Evolutionary conservation across 192 early-diverging fungal genomes (phyloP), one percentile per base, ranked within the genome.

Genomic region (Entophlyctis helioformis): DNA sequence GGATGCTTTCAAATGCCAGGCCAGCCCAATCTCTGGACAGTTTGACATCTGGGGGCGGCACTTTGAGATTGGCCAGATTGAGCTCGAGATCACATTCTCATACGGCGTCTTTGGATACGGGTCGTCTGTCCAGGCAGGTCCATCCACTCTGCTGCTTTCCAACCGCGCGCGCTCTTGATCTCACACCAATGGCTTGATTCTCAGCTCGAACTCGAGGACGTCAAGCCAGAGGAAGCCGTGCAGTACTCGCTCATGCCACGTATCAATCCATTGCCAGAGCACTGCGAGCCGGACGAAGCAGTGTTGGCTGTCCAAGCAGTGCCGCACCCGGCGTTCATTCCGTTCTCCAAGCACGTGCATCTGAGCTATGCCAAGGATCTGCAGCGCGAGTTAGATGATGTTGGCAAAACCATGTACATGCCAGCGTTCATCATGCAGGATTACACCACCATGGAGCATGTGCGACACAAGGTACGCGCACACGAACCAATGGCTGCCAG

Each of bases 71-170:
- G 69, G 69, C 16, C 49, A 56, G 18, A 54, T 70, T 16, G 53
- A 62, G 32, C 42, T 71, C 29, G 69, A 71, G 32, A 39, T 71
- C 13, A 71, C 69, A 5, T 69, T 55, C 36, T 57, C 63, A 31
- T 71, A 71, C 42, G 69, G 69, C 1, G 28, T 34, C 18, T 71
- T 71, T 42, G 69, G 69, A n/a, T 71, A 71, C 37, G 69, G 69
- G 8, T 44, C 50, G n/a, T 69, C 66, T 3, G 21, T n/a, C 13
- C 63, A 65, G 43, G 59, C 58, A 31, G 18, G 21, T 48, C 4
- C 10, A 5, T 9, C 15, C 23, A 25, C 11, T 36, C 1, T 36
- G 22, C 6, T n/a, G 19, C 44, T 22, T 36, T 29, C n/a, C 18
- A 6, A 24, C 20, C 16, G 13, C 13, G 19, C 2, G 54, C 28